Base-by-base conservation (phyloP, 2,329 filamentous ascomycete species). In the Pseudogymnoascus sp. region DNA sequence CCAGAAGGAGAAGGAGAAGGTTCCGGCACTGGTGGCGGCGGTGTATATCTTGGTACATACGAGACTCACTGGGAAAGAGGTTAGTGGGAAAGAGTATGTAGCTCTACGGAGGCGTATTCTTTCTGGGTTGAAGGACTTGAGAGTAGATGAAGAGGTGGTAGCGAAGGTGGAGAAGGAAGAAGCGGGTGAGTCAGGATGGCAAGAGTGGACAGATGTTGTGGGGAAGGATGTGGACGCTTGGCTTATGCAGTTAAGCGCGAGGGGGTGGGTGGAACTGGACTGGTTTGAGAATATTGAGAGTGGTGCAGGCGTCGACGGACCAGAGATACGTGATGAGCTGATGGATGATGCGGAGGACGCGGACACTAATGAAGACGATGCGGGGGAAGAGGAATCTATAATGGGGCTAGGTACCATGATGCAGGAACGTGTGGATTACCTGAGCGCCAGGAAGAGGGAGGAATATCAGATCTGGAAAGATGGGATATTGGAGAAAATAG, bases 371-470 rank as follows among this genome's bases (percentile, higher is more conserved):
- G 71, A 68, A 4, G 68, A 70, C n/a, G 67, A 70, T 28, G 61
- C 69, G 18, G 74, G 71, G n/a, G 68, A 67, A 41, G 60, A 62
- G 61, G 59, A 66, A 41, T 57, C 65, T 60, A 65, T 64, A 59
- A 65, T 25, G 12, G 66, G 62, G 7, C 14, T 67, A 12, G 65
- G 66, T 7, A 88, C 85, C 2, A 91, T 91, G 88, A 83, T 92
- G 67, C 88, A 91, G 71, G 85, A 87, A 65, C 80, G 82, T 53
- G 86, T 89, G 68, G 87, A 91, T 68, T 90, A 86, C 68, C 72
- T 92, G 67, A 86, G 85, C 64, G 83, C 86, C 57, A 76, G 79
- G 63, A 84, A 83, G 66, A 78, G 80, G 66, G 76, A 76, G 39
- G 83, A 87, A 9, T 91, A 85, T 69, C 75, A 71, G 47, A 71